Percentiles rank a stretch among this genome's conserved stretches.
Conservation (phyloP, 2,329 filamentous ascomycete genomes). For the Emergomyces pasteurianus region DNA sequence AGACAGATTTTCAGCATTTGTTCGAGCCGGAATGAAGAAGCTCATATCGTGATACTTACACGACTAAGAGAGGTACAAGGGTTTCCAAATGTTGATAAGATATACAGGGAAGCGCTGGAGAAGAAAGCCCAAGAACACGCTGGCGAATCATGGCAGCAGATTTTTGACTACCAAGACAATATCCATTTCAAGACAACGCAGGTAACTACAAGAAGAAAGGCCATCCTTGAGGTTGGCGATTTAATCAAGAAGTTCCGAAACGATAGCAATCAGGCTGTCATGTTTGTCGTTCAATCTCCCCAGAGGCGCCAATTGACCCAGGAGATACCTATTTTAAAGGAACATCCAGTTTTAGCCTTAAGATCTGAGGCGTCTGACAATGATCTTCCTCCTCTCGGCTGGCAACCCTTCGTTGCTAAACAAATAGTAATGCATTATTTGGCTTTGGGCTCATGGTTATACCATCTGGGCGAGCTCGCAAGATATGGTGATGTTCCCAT, state of each 20-base stretch:
- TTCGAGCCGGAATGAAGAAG: slow-evolving; percentile 67
- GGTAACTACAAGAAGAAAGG: slow-evolving; percentile 80
- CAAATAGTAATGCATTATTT: slow-evolving; percentile 82
- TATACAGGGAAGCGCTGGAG: slow-evolving; percentile 67
- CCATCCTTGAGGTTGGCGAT: slow-evolving; percentile 77
- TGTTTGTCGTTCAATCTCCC: slow-evolving; percentile 84
- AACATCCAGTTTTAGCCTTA: slow-evolving; percentile 72
- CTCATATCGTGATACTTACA: slow-evolving; percentile 80
- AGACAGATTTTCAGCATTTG: slow-evolving; percentile 89
- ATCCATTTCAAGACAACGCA: slow-evolving; percentile 77
- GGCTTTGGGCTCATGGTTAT: slow-evolving; percentile 81
- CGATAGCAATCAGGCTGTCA: slow-evolving; percentile 66
- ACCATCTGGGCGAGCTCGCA: slow-evolving; percentile 76
- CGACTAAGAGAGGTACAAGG: slow-evolving; percentile 70
- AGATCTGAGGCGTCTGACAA: slow-evolving; percentile 74
- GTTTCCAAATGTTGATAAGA: slow-evolving; percentile 77
- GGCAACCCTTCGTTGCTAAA: slow-evolving; percentile 81
- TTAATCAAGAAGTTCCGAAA: slow-evolving; percentile 80
- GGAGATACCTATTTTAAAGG: slow-evolving; percentile 70
- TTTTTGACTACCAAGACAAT: slow-evolving; percentile 76
- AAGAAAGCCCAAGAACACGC: slow-evolving; percentile 49
- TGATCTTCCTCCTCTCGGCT: slow-evolving; percentile 79
- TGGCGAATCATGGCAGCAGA: slow-evolving; percentile 62
- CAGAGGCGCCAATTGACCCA: slow-evolving; percentile 70
- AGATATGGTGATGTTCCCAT: slow-evolving; percentile 88